These are phyloP conservation scores for Lecanicillium sp. DNA, from an alignment of 2,329 filamentous ascomycete genomes.

Conservation along the genomic window DNA sequence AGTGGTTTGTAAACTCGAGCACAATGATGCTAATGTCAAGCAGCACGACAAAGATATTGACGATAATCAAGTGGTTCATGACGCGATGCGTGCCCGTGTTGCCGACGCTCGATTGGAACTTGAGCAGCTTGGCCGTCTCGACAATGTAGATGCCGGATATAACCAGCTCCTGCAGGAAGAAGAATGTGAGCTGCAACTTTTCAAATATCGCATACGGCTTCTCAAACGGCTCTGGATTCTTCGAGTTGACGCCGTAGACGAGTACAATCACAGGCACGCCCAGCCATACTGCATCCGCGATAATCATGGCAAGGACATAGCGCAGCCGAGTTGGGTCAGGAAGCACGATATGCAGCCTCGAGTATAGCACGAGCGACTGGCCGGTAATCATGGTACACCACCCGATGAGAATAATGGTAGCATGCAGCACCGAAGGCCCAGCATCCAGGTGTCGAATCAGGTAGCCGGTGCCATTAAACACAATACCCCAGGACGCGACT, in stretches of 20 bases:
- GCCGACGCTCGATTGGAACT: constrained; percentile 25
- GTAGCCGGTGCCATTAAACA: constrained; percentile 30
- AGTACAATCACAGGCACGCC: constrained; percentile 47
- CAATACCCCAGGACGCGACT: constrained; percentile 19
- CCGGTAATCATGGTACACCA: constrained; percentile 49
- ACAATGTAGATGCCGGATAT: constrained; percentile 45
- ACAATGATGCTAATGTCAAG: constrained; percentile 29
- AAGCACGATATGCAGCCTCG: constrained; percentile 50
- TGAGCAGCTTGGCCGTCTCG: constrained; percentile 40
- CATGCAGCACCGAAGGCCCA: constrained; percentile 11
- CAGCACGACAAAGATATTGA: constrained; percentile 32
- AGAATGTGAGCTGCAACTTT: constrained; percentile 45
- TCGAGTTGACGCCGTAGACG: constrained; percentile 40
- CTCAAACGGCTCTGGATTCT: constrained; percentile 13
- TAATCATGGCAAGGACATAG: constrained; percentile 48
- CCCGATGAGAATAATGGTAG: constrained; percentile 20
- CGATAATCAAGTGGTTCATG: constrained; percentile 29
- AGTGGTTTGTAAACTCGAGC: constrained; percentile 22
- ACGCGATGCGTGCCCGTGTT: constrained; percentile 11
- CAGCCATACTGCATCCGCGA: constrained; percentile 41
- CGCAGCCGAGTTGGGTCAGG: constrained; percentile 39
- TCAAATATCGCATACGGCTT: constrained; percentile 36
- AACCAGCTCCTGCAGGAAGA: constrained; percentile 46
- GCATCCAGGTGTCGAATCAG: constrained; percentile 28
- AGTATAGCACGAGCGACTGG: constrained; percentile 53